phyloP scores from a whole-genome alignment of 192 early-diverging fungal genomes.

The Fimicolochytrium jonesii region DNA sequence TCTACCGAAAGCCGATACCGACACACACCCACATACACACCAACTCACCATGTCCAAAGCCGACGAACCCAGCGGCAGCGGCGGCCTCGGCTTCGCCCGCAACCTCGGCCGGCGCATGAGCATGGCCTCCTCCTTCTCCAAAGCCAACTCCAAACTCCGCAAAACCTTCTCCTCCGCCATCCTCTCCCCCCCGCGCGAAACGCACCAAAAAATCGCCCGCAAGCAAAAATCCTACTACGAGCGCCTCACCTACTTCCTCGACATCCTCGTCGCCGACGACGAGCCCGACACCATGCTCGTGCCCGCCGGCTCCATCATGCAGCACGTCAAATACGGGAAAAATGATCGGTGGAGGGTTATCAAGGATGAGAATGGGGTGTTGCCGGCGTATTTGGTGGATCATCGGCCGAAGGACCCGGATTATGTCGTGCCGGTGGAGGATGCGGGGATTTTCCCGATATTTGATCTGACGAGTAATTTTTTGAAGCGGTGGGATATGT shows the following conservation, averaged over 20 bases:
- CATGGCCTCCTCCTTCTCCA: no score
- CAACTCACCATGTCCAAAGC: no score
- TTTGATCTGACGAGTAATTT: constrained; percentile 36
- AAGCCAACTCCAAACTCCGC: no score
- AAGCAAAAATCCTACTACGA: no score
- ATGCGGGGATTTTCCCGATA: constrained; percentile 21
- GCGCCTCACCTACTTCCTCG: constrained; percentile 36
- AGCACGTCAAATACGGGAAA: constrained; percentile 37
- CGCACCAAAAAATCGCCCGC: no score
- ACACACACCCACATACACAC: no score
- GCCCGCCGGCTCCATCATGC: constrained; percentile 36
- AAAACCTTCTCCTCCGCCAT: no score
- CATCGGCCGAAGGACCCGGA: constrained; percentile 20
- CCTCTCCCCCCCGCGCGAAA: no score
- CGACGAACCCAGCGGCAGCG: no score
- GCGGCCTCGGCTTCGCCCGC: no score
- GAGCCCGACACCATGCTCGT: constrained; percentile 38
- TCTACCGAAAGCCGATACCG: no score
- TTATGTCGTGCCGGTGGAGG: constrained; percentile 31
- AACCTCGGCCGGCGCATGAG: no score
- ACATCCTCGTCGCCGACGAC: constrained; percentile 43
- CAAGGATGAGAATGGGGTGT: constrained; percentile 22
- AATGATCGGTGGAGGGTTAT: constrained; percentile 35
- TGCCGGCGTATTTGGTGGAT: constrained; percentile 41
- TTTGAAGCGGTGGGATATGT: constrained; percentile 45